Evolutionary conservation across 2,329 filamentous ascomycete genomes (phyloP).

Genomic region (Rhynchosporium agropyri): DNA sequence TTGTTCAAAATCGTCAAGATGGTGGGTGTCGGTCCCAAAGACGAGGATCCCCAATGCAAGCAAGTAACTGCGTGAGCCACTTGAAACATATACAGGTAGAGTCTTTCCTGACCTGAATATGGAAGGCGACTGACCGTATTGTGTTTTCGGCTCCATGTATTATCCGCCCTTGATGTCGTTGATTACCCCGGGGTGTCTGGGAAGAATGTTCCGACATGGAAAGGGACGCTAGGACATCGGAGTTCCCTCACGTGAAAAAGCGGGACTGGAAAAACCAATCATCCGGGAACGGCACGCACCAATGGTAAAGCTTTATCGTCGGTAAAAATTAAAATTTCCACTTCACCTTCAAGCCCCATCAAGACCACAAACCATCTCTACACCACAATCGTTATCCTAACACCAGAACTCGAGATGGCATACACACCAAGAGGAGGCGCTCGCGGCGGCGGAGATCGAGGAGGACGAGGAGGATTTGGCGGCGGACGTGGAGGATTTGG

Average conservation of each 20-base stretch:
- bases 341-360: constrained; percentile 27
- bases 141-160: background rate
- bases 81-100: background rate
- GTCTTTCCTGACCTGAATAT: background rate
- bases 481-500: constrained; percentile 47
- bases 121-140: background rate
- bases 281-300: background rate
- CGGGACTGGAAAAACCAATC: too few species aligned
- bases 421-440: constrained; percentile 45
- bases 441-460: constrained; percentile 41
- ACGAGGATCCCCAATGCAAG: constrained; percentile 6
- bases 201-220: too few species aligned
- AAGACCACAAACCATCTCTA: constrained; percentile 23
- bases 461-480: constrained; percentile 44
- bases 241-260: too few species aligned
- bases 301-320: constrained; percentile 29
- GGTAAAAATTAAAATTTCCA: constrained; percentile 37
- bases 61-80: background rate
- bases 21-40: constrained; percentile 17
- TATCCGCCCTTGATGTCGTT: background rate
- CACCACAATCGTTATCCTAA: constrained; percentile 30
- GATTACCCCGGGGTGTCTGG: too few species aligned
- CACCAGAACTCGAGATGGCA: constrained; percentile 40
- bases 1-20: background rate
- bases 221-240: too few species aligned